Percentiles rank a stretch among this genome's conserved stretches.
Evolutionary conservation across 2,329 filamentous ascomycete genomes (phyloP).

Genomic region (Blumeriella jaapii): DNA sequence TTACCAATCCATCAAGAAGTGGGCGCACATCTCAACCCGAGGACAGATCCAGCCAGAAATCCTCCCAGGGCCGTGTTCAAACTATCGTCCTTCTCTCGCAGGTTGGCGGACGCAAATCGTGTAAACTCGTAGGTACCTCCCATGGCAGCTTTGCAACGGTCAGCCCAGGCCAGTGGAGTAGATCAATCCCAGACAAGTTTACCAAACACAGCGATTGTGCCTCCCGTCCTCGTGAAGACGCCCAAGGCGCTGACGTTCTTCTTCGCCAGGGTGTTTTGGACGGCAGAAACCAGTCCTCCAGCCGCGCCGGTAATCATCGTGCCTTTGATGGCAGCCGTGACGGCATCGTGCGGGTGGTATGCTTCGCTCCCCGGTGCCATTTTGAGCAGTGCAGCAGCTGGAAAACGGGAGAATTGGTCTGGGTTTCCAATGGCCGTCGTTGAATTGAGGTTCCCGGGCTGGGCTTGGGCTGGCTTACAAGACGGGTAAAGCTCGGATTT

Average conservation of each 20-base stretch:
- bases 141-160: constrained; percentile 42
- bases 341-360: constrained; percentile 66
- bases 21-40: constrained; percentile 48
- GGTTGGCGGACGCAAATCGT: constrained; percentile 53
- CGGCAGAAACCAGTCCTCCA: constrained; percentile 61
- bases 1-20: neutral
- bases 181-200: neutral
- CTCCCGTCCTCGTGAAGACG: constrained; percentile 68
- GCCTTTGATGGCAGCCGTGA: constrained; percentile 54
- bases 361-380: constrained; percentile 40
- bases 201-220: constrained; percentile 48
- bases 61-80: constrained; percentile 55
- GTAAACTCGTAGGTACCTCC: constrained; percentile 58
- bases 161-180: neutral
- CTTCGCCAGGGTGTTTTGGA: constrained; percentile 79
- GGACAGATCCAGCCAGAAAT: constrained; percentile 48
- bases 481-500: constrained; percentile 9
- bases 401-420: constrained; percentile 8
- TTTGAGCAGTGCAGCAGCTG: constrained; percentile 23
- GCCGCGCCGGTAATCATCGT: constrained; percentile 52
- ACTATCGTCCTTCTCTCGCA: constrained; percentile 56
- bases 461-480: too few species aligned
- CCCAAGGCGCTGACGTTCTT: constrained; percentile 72
- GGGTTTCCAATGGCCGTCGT: constrained; percentile 11
- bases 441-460: constrained; percentile 14